These are phyloP conservation scores for Vinca minor DNA, from an alignment of 257 asterid species.

Conservation along the genomic window DNA sequence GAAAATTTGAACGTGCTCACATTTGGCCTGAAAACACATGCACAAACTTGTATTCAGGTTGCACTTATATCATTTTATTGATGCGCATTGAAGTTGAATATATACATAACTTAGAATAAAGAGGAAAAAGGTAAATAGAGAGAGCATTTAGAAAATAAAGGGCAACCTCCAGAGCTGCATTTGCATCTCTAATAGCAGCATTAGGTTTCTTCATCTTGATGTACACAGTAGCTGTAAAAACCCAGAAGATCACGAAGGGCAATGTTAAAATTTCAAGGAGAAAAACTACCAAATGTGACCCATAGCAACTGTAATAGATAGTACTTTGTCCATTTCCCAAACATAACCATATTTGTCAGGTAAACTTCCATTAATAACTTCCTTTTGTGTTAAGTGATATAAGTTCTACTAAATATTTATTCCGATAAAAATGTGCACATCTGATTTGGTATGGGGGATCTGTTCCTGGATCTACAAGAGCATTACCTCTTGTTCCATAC, in stretches of 20 bases:
- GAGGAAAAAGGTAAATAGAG: background rate
- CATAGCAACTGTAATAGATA: too few species aligned
- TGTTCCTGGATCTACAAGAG: background rate
- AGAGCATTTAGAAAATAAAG: constrained; percentile 5
- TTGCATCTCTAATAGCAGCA: constrained; percentile 95
- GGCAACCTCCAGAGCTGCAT: constrained; percentile 83
- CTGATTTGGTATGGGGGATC: too few species aligned
- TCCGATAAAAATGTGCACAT: background rate
- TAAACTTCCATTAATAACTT: background rate
- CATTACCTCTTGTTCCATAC: constrained; percentile 81
- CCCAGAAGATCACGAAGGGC: constrained; percentile 11
- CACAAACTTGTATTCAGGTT: background rate
- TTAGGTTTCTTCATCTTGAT: constrained; percentile 95
- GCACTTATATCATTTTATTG: background rate
- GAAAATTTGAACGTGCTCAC: background rate
- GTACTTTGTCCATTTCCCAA: background rate
- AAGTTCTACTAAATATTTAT: too few species aligned
- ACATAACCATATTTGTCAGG: background rate
- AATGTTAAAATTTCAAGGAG: constrained; percentile 1
- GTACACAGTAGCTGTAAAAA: constrained; percentile 60
- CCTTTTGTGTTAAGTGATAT: background rate
- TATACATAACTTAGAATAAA: background rate
- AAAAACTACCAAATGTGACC: too few species aligned
- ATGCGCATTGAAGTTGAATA: background rate
- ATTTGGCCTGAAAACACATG: background rate